Evolutionary conservation across 441 rosid species (phyloP).

Genomic region (Geranium incanum): DNA sequence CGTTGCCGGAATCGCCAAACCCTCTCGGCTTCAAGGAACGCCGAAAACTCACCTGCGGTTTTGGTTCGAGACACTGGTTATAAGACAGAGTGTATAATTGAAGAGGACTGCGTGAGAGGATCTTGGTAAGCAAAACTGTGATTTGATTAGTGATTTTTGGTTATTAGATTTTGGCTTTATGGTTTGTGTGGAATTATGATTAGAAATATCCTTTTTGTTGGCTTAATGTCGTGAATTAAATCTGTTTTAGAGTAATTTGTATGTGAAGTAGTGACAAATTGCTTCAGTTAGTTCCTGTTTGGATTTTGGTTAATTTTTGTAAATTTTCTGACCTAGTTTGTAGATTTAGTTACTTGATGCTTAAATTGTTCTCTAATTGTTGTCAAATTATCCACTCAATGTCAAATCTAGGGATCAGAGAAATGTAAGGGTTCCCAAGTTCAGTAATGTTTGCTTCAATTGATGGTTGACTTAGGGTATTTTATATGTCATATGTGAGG

Average conservation of each 20-base stretch:
- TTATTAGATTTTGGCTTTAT: neutral
- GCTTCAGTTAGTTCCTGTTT: neutral
- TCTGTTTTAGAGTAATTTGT: neutral
- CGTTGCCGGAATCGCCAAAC: constrained; percentile 25
- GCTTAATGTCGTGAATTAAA: neutral
- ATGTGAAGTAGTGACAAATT: neutral
- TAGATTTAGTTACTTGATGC: no score
- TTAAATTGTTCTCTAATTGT: neutral
- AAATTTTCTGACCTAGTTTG: no score
- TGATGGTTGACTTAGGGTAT: neutral
- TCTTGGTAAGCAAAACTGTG: neutral
- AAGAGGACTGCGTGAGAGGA: neutral
- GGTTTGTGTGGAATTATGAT: neutral
- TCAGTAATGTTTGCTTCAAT: neutral
- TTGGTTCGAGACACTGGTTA: neutral
- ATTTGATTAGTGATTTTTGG: neutral
- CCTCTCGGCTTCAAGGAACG: neutral
- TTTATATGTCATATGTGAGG: neutral
- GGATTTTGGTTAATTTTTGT: no score
- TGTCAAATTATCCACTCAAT: neutral
- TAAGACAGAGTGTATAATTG: neutral
- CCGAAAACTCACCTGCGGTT: neutral
- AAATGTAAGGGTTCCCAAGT: neutral
- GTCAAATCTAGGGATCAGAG: neutral
- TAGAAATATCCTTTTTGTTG: neutral